Base-by-base conservation (phyloP, 331 rosid species). In the Rosa hybrid region DNA sequence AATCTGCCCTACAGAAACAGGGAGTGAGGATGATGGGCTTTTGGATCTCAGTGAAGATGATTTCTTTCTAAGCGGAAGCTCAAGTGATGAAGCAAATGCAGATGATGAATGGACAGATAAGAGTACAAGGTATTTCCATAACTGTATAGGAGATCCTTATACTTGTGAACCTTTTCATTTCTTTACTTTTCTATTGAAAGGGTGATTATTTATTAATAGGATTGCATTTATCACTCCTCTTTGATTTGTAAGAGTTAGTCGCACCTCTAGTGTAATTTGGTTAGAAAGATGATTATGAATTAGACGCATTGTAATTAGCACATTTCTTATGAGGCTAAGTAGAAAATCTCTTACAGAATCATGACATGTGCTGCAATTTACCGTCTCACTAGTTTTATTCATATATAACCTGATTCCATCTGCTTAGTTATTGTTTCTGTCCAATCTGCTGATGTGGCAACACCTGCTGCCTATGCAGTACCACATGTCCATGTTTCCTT, bases 91-190 rank as follows among this genome's bases (percentile, higher is more conserved):
- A 85, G 98, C 96, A 53, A 95, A 94, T 84, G 99, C 98, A 14
- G 99, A 96, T 74, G 99, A 96, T 88, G 99, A 96, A 86, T 96
- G 97, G 96, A 96, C 99, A 3, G 99, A 93, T 82, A 96, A 90
- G 86, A 93, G 99, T 84, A 74, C 99, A 42, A 93, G 96, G 99
- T 88, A 84, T 69, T 72, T n/a, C n/a, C 54, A 7, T 27, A 69
- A 38, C 59, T 57, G 59, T 83, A 30, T 77, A 4, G 12, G 49
- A 64, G 76, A 83, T 75, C 64, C 54, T 44, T 20, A 48, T 64
- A 72, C 44, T 82, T 72, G 42, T 53, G 76, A 41, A 30, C 11
- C 5, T 57, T 17, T 38, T 1, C 13, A 7, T 49, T 74, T 77
- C 38, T 21, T 0, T 59, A 54, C 4, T 11, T 76, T 23, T 51